Evolutionary conservation across 164 flowering plant genomes (phyloP).

Genomic region (Platanus orientalis): DNA sequence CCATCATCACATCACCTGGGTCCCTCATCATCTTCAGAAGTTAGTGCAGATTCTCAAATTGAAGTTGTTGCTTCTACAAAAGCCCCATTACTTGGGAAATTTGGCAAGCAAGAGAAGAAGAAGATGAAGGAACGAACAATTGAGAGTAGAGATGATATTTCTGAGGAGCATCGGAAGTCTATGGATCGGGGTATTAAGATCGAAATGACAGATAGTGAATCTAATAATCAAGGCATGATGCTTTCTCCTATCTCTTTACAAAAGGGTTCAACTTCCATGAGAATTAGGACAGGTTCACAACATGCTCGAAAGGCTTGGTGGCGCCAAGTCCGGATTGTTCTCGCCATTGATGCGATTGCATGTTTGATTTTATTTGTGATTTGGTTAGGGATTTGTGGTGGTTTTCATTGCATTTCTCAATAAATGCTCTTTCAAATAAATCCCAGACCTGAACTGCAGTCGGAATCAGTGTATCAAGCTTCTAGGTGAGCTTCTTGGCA

Average conservation of each 20-base stretch:
- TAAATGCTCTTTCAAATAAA: conserved; percentile 12
- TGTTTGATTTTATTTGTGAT: conserved; percentile 54
- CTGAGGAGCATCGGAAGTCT: conserved; percentile 53
- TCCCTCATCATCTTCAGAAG: conserved; percentile 30
- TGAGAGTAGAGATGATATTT: conserved; percentile 39
- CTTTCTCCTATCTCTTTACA: conserved; percentile 39
- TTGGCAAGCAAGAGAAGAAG: conserved; percentile 55
- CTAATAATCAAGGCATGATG: conserved; percentile 26
- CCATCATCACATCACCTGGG: conserved; percentile 17
- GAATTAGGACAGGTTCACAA: conserved; percentile 44
- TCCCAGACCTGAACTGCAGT: not conserved
- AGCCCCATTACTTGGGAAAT: conserved; percentile 63
- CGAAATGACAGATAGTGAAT: conserved; percentile 32
- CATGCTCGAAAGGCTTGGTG: conserved; percentile 53
- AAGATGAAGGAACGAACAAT: conserved; percentile 49
- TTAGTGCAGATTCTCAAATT: conserved; percentile 23
- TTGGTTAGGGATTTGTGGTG: conserved; percentile 65
- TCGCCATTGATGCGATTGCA: conserved; percentile 64
- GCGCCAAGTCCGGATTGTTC: conserved; percentile 60
- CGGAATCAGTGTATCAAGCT: not conserved
- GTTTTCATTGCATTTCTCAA: conserved; percentile 39
- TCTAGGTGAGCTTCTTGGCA: not conserved
- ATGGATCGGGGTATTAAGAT: conserved; percentile 45
- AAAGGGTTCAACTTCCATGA: conserved; percentile 42
- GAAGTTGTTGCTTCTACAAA: conserved; percentile 44